Percentiles rank a stretch among this genome's conserved stretches.
Evolutionary conservation across 306 rosid species (phyloP).

Genomic region (Trifolium pratense): DNA sequence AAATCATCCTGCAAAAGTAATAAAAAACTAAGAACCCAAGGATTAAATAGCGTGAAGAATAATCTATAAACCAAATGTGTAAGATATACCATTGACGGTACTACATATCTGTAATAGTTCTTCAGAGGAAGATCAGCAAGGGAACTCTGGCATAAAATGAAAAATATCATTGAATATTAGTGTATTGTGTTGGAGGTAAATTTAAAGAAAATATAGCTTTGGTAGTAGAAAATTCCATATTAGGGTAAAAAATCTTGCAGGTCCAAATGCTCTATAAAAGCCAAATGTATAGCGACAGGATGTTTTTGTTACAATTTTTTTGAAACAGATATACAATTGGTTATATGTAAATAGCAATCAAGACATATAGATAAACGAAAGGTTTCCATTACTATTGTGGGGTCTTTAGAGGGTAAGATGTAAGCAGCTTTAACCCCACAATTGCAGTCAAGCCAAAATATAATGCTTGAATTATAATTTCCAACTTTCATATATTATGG

Average conservation of each 20-base stretch:
- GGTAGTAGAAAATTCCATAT: constrained; percentile 26
- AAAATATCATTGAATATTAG: constrained; percentile 36
- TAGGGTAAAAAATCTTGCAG: constrained; percentile 1
- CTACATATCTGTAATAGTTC: constrained; percentile 95
- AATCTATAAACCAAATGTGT: constrained; percentile 1
- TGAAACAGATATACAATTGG: background rate
- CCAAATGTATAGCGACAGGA: constrained; percentile 29
- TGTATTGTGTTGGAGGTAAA: constrained; percentile 20
- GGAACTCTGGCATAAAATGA: constrained; percentile 79
- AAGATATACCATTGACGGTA: constrained; percentile 79
- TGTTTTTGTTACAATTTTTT: background rate
- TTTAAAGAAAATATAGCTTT: constrained; percentile 32
- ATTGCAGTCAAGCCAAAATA: constrained; percentile 16
- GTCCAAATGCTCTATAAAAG: constrained; percentile 34
- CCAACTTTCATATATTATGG: constrained; percentile 18
- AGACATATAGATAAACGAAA: constrained; percentile 12
- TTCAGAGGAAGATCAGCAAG: constrained; percentile 97
- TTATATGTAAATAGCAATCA: background rate
- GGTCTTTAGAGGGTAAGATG: constrained; percentile 25
- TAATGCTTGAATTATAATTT: constrained; percentile 13
- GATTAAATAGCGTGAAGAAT: constrained; percentile 33
- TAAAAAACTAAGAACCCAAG: constrained; percentile 49
- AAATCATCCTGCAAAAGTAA: constrained; percentile 86
- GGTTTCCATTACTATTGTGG: constrained; percentile 12
- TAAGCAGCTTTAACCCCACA: constrained; percentile 15